phyloP scores from a whole-genome alignment of 306 rosid genomes.

The Acacia acuminata region DNA sequence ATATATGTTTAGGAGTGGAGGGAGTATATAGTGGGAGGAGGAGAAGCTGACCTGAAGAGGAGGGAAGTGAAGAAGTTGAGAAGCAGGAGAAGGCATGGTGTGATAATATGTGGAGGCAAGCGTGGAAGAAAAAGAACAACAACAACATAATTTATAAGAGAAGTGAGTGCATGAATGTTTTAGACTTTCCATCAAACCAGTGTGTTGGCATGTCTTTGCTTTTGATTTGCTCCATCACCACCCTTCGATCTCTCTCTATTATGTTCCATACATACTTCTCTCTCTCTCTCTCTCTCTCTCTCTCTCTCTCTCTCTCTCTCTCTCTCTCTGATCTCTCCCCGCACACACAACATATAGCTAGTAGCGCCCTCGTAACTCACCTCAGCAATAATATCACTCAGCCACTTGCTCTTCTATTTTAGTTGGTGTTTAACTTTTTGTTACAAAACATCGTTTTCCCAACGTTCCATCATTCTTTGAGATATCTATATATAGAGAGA shows the following conservation, averaged over 20 bases:
- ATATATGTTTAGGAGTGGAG: too few relatives aligned
- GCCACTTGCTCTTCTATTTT: neutral
- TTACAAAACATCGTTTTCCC: neutral
- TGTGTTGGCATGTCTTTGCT: conserved; percentile 81
- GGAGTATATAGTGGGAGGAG: neutral
- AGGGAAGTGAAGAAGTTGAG: neutral
- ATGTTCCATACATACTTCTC: neutral
- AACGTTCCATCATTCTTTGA: neutral
- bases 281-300: neutral
- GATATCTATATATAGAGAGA: neutral
- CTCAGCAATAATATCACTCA: neutral
- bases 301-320: neutral
- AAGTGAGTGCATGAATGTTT: conserved; percentile 20
- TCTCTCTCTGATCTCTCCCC: neutral
- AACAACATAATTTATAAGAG: conserved; percentile 45
- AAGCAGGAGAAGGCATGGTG: neutral
- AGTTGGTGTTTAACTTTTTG: neutral
- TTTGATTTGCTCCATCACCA: conserved; percentile 29
- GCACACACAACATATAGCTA: neutral
- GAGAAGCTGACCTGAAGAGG: neutral
- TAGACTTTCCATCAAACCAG: conserved; percentile 52
- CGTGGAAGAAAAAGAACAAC: neutral
- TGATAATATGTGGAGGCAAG: conserved; percentile 18
- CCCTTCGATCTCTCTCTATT: neutral
- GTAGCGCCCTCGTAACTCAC: neutral